Base-by-base conservation (phyloP, 495 filamentous ascomycete genomes). In the Penicillium ochrochloron region DNA sequence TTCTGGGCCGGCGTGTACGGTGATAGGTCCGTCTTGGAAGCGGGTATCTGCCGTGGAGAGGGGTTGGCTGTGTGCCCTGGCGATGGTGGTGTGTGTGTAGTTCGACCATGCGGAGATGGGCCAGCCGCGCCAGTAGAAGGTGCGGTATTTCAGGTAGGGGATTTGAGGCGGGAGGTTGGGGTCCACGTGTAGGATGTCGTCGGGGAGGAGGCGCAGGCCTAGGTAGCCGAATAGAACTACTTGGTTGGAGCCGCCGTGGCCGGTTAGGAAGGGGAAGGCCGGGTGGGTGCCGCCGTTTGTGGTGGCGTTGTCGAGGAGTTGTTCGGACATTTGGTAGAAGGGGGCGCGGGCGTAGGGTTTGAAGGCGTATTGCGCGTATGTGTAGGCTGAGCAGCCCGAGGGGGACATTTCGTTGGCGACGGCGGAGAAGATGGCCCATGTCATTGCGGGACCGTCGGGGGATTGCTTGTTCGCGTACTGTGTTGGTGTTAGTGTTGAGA, bases 51-150 rank as follows among this genome's bases (percentile, higher is more conserved):
- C 80, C 6, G 82, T 84, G 1, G 62, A 62, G 17, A 83, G 70
- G 7, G 77, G 73, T 17, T 72, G 11, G 6, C 68, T 63, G 4
- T 58, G 48, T 5, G 77, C 76, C 10, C 88, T 85, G 15, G 79
- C 82, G 35, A 92, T 71, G 6, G 80, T 86, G 1, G 89, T 92
- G 64, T 90, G 87, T 0, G 88, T 89, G 55, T 80, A 76, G 75
- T 92, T 91, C 7, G 87, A 85, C 62, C 71, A 70, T 3, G 88
- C 88, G 11, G 80, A 80, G 61, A 92, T 82, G 14, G 87, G 85
- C 73, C 84, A 85, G 34, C 89, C 89, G 57, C 83, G 86, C 82
- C 85, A 92, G 78, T 89, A 89, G 76, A 92, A 86, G 12, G 82
- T 89, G 11, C 89, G 86, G 65, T 90, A 86, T 53, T 76, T 80